Percentiles rank a stretch among this genome's conserved stretches.
Conservation (phyloP, 495 filamentous ascomycete genomes). For the Chaetomium fimeti region DNA sequence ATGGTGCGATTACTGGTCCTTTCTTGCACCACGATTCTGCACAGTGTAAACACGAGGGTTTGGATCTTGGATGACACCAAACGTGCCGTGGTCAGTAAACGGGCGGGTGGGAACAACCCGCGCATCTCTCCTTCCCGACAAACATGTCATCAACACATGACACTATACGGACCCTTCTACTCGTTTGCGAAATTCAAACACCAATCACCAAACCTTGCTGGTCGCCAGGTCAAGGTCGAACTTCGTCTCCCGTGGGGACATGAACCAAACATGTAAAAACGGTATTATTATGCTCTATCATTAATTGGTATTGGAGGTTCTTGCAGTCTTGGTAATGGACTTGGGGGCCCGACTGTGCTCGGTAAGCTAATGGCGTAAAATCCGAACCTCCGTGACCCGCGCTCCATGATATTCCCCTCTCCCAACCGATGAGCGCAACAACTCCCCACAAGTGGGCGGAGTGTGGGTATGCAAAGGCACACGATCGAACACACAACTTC, state of each 20-base stretch:
- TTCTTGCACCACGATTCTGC: neutral
- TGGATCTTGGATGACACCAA: neutral
- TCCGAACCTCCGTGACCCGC: neutral
- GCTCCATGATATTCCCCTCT: neutral
- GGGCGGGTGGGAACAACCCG: neutral
- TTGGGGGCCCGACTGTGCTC: neutral
- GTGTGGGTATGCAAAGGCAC: constrained; percentile 14
- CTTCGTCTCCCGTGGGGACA: neutral
- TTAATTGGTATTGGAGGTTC: neutral
- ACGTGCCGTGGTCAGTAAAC: neutral
- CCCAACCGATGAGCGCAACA: neutral
- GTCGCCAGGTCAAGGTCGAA: neutral
- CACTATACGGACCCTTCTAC: neutral
- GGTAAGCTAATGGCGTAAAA: constrained; percentile 5
- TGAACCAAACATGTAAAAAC: neutral
- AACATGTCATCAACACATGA: neutral
- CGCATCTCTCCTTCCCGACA: too few species aligned
- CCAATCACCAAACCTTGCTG: neutral
- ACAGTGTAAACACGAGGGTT: neutral
- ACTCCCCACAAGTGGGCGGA: neutral
- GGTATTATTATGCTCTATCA: neutral
- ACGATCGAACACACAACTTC: constrained; percentile 11
- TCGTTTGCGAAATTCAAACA: neutral
- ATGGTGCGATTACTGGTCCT: neutral
- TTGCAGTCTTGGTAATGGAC: neutral